Conservation (phyloP, 2,329 filamentous ascomycete species). For the Aureobasidium sp. region DNA sequence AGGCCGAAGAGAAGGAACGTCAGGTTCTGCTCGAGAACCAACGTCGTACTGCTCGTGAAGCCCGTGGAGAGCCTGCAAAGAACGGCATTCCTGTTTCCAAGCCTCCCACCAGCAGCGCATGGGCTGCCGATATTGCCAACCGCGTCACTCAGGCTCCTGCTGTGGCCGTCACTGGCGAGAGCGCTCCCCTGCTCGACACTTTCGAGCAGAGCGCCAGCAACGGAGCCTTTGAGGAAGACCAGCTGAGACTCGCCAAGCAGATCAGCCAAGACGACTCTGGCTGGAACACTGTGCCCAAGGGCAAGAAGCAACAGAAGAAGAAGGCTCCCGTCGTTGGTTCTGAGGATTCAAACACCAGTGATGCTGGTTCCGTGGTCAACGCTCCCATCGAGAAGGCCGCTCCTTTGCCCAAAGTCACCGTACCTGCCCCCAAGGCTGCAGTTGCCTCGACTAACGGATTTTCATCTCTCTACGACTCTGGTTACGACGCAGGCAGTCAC, state of each 20-base stretch:
- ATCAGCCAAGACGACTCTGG: constrained; percentile 45
- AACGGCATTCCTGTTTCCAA: constrained; percentile 56
- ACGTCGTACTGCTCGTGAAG: constrained; percentile 70
- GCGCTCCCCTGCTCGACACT: constrained; percentile 41
- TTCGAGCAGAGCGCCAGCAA: constrained; percentile 38
- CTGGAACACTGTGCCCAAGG: constrained; percentile 55
- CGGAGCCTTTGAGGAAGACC: constrained; percentile 54
- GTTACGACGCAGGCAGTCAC: constrained; percentile 22
- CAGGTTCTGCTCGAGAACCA: constrained; percentile 74
- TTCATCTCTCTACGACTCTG: constrained; percentile 11
- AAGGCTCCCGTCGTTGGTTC: constrained; percentile 23
- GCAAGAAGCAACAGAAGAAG: constrained; percentile 49
- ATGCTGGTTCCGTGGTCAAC: constrained; percentile 9
- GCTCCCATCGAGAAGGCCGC: constrained; percentile 14
- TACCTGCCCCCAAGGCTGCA: constrained; percentile 11
- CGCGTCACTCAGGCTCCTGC: constrained; percentile 20
- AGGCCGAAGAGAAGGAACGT: constrained; percentile 72
- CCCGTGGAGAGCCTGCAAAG: constrained; percentile 75
- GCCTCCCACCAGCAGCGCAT: constrained; percentile 47
- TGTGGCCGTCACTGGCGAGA: constrained; percentile 17
- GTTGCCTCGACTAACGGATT: constrained; percentile 18
- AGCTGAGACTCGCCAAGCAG: constrained; percentile 45
- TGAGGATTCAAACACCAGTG: constrained; percentile 15
- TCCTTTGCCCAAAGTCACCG: constrained; percentile 10
- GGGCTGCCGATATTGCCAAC: constrained; percentile 37